Conservation (phyloP, 2,329 filamentous ascomycete species). For the Paradendryphiella salina region DNA sequence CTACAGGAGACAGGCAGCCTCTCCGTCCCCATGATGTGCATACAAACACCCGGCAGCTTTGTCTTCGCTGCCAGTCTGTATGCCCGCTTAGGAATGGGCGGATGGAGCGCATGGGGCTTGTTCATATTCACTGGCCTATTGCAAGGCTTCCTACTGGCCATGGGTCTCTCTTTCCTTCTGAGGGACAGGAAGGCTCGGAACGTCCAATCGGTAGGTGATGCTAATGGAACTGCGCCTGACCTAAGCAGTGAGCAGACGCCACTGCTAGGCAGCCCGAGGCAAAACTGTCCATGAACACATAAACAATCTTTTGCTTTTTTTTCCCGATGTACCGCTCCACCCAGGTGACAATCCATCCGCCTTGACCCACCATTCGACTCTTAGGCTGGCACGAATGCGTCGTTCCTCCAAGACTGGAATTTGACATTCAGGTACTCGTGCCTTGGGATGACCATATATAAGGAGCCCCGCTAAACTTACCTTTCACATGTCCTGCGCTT, state of each 20-base stretch:
- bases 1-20: conserved; percentile 86
- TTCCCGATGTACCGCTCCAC: background rate
- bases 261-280: conserved; percentile 4
- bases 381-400: background rate
- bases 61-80: conserved; percentile 86
- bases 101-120: conserved; percentile 96
- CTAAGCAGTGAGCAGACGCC: conserved; percentile 7
- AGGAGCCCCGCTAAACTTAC: background rate
- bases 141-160: conserved; percentile 76
- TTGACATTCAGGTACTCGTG: conserved; percentile 11
- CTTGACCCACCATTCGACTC: background rate
- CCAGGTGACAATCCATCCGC: background rate
- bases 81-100: conserved; percentile 73
- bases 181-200: conserved; percentile 42
- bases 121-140: conserved; percentile 83
- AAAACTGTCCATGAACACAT: background rate
- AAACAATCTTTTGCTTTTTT: background rate
- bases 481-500: background rate
- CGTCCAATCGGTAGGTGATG: conserved; percentile 3
- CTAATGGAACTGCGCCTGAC: background rate
- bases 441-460: conserved; percentile 1
- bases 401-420: background rate
- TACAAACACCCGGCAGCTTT: conserved; percentile 91
- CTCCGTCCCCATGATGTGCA: conserved; percentile 97
- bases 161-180: conserved; percentile 79